phyloP scores from a whole-genome alignment of 2,329 filamentous ascomycete genomes.

The Epichloe sp. region DNA sequence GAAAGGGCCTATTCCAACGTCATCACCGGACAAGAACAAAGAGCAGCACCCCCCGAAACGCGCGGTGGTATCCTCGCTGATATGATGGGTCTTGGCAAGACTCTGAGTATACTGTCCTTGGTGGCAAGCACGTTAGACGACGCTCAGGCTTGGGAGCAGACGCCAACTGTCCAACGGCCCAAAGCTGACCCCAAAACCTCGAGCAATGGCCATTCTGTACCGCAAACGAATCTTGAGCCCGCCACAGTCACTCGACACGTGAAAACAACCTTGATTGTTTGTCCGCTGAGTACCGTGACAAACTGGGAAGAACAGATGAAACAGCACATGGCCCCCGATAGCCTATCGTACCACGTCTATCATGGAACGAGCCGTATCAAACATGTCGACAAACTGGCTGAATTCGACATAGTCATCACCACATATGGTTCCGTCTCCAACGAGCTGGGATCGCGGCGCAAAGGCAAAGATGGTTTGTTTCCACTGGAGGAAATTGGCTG shows the following conservation, averaged over 20 bases:
- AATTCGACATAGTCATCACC: slow-evolving; percentile 77
- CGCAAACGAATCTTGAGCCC: slow-evolving; percentile 31
- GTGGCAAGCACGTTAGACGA: slow-evolving; percentile 52
- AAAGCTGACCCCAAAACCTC: slow-evolving; percentile 26
- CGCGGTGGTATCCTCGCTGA: slow-evolving; percentile 66
- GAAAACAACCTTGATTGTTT: slow-evolving; percentile 73
- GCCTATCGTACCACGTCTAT: slow-evolving; percentile 67
- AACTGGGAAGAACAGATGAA: slow-evolving; percentile 94
- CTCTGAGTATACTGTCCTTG: slow-evolving; percentile 72
- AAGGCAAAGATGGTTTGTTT: slow-evolving; percentile 43
- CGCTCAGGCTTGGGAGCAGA: slow-evolving; percentile 47
- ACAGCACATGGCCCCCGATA: slow-evolving; percentile 55
- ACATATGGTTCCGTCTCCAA: slow-evolving; percentile 83
- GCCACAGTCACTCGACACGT: slow-evolving; percentile 51
- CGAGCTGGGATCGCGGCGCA: slow-evolving; percentile 55
- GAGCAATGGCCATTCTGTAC: slow-evolving; percentile 11
- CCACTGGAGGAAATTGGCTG: slow-evolving; percentile 72
- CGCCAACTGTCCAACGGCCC: slow-evolving; percentile 36
- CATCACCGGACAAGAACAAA: slow-evolving; percentile 60
- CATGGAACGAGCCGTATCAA: slow-evolving; percentile 69
- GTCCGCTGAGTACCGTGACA: slow-evolving; percentile 76
- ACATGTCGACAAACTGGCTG: slow-evolving; percentile 51
- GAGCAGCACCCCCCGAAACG: slow-evolving; percentile 49
- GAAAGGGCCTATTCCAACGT: slow-evolving; percentile 63
- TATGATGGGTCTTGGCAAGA: slow-evolving; percentile 85